Percentiles rank a stretch among this genome's conserved stretches.
These are phyloP conservation scores for Oryza longistaminata DNA, from an alignment of 176 grass and related monocot species.

Conservation along the genomic window DNA sequence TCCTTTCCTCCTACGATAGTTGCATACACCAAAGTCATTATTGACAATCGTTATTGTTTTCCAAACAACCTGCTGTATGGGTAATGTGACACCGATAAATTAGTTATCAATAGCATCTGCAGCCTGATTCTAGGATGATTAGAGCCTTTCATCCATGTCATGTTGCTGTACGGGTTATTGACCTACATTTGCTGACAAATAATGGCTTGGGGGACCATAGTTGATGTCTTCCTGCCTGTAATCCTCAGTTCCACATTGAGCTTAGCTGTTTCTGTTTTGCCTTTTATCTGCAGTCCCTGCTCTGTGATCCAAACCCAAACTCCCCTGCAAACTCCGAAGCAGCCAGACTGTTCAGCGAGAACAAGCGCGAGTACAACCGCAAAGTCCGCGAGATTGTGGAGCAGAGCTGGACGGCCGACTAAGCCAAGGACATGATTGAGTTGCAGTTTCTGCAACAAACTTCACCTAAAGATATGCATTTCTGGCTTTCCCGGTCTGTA, in stretches of 20 bases:
- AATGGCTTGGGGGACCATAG: background rate
- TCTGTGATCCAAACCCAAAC: constrained; percentile 92
- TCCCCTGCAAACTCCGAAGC: constrained; percentile 94
- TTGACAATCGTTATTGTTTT: background rate
- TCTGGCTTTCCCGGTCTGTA: constrained; percentile 39
- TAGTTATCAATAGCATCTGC: background rate
- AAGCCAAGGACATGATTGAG: background rate
- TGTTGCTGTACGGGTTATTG: background rate
- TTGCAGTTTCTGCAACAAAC: constrained; percentile 38
- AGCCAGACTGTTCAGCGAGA: constrained; percentile 83
- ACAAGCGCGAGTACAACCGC: constrained; percentile 93
- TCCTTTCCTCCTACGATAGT: background rate
- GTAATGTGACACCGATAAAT: constrained; percentile 9
- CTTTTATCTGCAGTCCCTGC: constrained; percentile 63
- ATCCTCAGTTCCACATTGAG: background rate
- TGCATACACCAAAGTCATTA: constrained; percentile 2
- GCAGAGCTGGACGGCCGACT: constrained; percentile 97
- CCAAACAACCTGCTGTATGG: constrained; percentile 3
- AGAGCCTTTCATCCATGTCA: background rate
- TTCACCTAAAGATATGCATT: constrained; percentile 20
- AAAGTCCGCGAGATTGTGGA: constrained; percentile 82
- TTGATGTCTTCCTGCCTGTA: background rate
- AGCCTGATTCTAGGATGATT: background rate
- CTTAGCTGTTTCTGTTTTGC: constrained; percentile 9
- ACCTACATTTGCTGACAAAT: background rate